These are phyloP conservation scores for Bruguiera parviflora DNA, from an alignment of 345 rosid genomes.

Conservation along the genomic window DNA sequence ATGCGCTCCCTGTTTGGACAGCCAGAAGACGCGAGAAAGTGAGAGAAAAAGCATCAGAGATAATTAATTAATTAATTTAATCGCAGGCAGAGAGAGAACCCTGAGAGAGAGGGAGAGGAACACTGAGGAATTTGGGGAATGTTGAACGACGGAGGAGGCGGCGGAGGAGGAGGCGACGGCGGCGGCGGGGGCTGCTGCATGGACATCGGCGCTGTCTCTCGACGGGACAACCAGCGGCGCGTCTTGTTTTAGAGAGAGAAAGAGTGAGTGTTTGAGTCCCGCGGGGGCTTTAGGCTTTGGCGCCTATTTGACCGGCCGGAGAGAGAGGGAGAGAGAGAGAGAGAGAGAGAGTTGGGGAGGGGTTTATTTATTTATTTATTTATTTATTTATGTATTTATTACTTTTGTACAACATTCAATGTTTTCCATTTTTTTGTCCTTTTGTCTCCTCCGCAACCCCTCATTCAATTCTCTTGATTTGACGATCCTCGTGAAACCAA, in stretches of 20 bases:
- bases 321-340: no score
- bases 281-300: slow-evolving; percentile 7
- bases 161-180: neutral
- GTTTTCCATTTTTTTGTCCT: no score
- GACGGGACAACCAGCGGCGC: neutral
- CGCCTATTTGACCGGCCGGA: slow-evolving; percentile 9
- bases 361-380: no score
- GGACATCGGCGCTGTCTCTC: no score
- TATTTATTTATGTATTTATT: no score
- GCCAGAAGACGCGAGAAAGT: slow-evolving; percentile 16
- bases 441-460: no score
- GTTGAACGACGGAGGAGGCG: slow-evolving; percentile 14
- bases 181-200: no score
- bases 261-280: neutral
- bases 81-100: neutral
- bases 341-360: no score
- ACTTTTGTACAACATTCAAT: no score
- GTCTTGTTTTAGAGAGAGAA: neutral
- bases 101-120: neutral
- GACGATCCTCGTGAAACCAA: no score
- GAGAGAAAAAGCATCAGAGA: neutral
- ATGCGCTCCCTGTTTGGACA: slow-evolving; percentile 35
- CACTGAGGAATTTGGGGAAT: slow-evolving; percentile 24
- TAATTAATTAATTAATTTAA: no score
- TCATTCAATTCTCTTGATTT: no score